Percentiles rank a stretch among this genome's conserved stretches.
Evolutionary conservation across 345 rosid species (phyloP).

Genomic region (Euphorbia pulcherrima): DNA sequence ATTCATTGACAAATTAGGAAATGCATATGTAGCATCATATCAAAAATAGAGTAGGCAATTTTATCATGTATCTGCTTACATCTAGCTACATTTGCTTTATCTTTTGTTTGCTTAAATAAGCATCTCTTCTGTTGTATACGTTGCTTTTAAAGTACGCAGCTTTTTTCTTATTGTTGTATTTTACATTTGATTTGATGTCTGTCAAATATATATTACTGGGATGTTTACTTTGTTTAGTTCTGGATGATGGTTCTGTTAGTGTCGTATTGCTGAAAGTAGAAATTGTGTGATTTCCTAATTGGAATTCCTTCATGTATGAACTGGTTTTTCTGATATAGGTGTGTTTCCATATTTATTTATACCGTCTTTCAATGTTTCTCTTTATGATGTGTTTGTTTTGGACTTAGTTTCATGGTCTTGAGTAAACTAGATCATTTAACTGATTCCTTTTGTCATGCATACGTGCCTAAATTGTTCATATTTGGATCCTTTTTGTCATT

Average conservation of each 20-base stretch:
- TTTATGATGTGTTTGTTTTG: neutral
- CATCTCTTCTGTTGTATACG: constrained; percentile 1
- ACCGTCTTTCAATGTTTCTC: constrained; percentile 12
- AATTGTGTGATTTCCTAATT: constrained; percentile 4
- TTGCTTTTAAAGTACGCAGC: constrained; percentile 22
- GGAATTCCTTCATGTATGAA: constrained; percentile 1
- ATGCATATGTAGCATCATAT: constrained; percentile 6
- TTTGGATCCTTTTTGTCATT: neutral
- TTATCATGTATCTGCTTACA: constrained; percentile 11
- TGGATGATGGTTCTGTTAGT: constrained; percentile 3
- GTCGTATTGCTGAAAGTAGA: constrained; percentile 8
- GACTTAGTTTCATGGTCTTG: neutral
- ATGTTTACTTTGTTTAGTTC: constrained; percentile 1
- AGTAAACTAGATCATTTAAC: neutral
- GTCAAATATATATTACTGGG: neutral
- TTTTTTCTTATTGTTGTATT: neutral
- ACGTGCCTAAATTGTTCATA: neutral
- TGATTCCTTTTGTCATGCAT: neutral
- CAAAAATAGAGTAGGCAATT: constrained; percentile 19
- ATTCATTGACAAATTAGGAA: constrained; percentile 5
- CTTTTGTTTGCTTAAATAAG: constrained; percentile 18
- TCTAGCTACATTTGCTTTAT: constrained; percentile 32
- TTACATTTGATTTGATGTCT: constrained; percentile 7
- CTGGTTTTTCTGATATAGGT: constrained; percentile 14
- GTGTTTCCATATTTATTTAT: constrained; percentile 6